Evolutionary conservation across 495 filamentous ascomycete genomes (phyloP), one percentile per base, ranked within the genome.

Genomic region (Penicillium robsamsonii): DNA sequence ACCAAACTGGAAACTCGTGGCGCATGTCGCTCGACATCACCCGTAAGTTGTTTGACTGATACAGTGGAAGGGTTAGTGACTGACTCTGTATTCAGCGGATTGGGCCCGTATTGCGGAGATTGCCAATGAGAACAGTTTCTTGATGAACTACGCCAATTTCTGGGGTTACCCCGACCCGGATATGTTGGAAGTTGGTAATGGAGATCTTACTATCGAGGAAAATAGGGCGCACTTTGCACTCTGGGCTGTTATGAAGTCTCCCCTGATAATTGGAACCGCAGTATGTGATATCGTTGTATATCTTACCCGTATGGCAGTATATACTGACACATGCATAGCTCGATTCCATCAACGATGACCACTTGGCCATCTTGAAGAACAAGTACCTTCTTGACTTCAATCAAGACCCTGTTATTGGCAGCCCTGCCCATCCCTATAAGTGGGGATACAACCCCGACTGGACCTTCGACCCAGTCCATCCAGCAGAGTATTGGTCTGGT

Each of bases 181-280:
- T 61, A 88, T 88, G 86, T 76, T 89, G 0, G 87, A 89, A 59
- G 75, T 89, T 30, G 85, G 86, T 9, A 88, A 87, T 59, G 82
- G 79, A 6, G 70, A 74, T 5, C 69, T 88, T 43, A 84, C 76
- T 4, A 54, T 75, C 2, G 74, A 65, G 3, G 77, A 81, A 60
- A 76, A 74, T 4, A 65, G 75, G 25, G 75, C 78, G 0, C 78
- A 80, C 51, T 81, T 80, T 63, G 75, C 74, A 13, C 61, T 86
- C 0, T 86, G 83, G 83, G 81, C 81, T 0, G 69, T 70, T 2
- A 79, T 85, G 78, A 85, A 84, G 61, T 72, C 68, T 4, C 83
- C 82, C 2, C 59, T 85, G 22, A 70, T 86, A 11, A 84, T 86
- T 44, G 81, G 82, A 38, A 82, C 79, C n/a, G 67, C 59, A 15